These are phyloP conservation scores for Pseudogymnoascus destructans DNA, from an alignment of 2,329 filamentous ascomycete species.

Conservation along the genomic window DNA sequence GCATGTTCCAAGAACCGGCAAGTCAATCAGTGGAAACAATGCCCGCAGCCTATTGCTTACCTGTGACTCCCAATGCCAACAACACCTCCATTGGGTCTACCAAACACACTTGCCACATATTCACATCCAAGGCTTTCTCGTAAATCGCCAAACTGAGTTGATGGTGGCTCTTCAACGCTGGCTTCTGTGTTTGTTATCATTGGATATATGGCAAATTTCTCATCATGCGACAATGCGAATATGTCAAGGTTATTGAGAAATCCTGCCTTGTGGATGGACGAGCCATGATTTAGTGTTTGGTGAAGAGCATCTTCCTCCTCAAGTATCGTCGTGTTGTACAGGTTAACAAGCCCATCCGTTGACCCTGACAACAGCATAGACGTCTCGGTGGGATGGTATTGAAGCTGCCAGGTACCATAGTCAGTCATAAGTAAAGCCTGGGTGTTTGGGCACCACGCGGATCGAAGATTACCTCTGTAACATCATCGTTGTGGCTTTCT, in stretches of 20 bases:
- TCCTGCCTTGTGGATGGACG: constrained; percentile 61
- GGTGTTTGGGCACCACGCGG: background rate
- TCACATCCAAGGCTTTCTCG: constrained; percentile 52
- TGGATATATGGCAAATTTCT: constrained; percentile 62
- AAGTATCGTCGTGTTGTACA: constrained; percentile 56
- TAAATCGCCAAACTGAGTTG: constrained; percentile 55
- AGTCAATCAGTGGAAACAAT: constrained; percentile 20
- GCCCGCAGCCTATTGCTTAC: constrained; percentile 30
- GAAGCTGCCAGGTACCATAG: constrained; percentile 29
- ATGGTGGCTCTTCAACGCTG: constrained; percentile 36
- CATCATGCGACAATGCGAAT: constrained; percentile 64
- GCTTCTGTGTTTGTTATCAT: constrained; percentile 50
- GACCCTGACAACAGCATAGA: constrained; percentile 60
- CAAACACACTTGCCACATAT: constrained; percentile 57
- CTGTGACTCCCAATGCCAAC: constrained; percentile 55
- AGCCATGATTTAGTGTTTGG: constrained; percentile 66
- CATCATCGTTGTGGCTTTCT: constrained; percentile 55
- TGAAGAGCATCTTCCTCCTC: constrained; percentile 68
- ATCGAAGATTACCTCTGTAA: constrained; percentile 38
- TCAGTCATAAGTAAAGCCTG: constrained; percentile 22
- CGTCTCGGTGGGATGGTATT: constrained; percentile 47
- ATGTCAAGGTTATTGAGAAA: constrained; percentile 55
- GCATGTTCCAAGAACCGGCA: constrained; percentile 14
- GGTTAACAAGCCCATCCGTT: constrained; percentile 66
- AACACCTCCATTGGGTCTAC: constrained; percentile 46